Percentiles rank a stretch among this genome's conserved stretches.
Conservation (phyloP, 768 basidiomycete genomes). For the Pisolithus marmoratus region DNA sequence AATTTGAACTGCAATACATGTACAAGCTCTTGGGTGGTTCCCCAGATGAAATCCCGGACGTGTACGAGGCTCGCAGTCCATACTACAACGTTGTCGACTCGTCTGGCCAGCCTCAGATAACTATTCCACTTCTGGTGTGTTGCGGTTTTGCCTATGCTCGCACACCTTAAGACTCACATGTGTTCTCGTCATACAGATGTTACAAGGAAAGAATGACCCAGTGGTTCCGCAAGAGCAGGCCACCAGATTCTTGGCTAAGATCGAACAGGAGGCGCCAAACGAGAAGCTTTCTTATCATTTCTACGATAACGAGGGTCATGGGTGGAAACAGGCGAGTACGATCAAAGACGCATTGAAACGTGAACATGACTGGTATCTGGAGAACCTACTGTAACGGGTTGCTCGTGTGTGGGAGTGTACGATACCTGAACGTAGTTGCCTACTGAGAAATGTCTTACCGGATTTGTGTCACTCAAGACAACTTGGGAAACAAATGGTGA, state of each 20-base stretch:
- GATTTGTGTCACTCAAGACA: too few species aligned
- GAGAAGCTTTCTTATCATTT: conserved; percentile 22
- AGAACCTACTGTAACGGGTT: conserved; percentile 4
- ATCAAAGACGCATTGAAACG: conserved; percentile 27
- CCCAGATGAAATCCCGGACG: conserved; percentile 39
- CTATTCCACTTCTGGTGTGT: conserved; percentile 53
- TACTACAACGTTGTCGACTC: conserved; percentile 43
- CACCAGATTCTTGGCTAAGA: conserved; percentile 16
- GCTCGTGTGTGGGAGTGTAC: too few species aligned
- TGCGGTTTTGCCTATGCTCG: too few species aligned
- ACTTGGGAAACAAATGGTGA: too few species aligned
- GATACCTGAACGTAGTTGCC: too few species aligned
- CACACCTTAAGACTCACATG: too few species aligned
- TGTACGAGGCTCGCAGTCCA: conserved; percentile 54
- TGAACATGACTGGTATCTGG: conserved; percentile 30
- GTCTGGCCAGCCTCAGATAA: conserved; percentile 34
- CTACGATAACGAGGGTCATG: conserved; percentile 39
- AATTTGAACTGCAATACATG: conserved; percentile 56
- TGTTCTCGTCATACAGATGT: conserved; percentile 35
- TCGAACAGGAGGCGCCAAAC: not conserved
- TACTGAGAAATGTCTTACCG: too few species aligned
- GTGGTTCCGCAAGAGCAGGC: conserved; percentile 66
- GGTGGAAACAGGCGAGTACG: conserved; percentile 24
- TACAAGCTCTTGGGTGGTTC: conserved; percentile 55
- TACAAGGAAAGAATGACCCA: conserved; percentile 56